A percentile compares a stretch with the other conserved stretches of the same genome.
Conservation (phyloP, 2,329 filamentous ascomycete genomes). For the Waltergamsia citrina region DNA sequence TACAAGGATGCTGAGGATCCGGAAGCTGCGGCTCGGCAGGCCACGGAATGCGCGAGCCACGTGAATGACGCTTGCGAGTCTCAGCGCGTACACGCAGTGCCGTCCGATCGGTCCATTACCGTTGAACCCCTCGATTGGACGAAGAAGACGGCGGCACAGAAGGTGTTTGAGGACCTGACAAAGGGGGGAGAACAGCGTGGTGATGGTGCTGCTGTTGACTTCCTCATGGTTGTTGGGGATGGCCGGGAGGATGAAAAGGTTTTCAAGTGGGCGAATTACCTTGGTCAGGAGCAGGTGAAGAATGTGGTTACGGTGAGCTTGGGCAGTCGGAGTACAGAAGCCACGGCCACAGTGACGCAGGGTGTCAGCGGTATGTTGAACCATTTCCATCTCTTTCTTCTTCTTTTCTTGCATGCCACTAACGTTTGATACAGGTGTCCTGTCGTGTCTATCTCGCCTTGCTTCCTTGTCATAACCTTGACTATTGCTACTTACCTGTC, state of each 20-base stretch:
- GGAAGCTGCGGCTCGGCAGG: conserved; percentile 65
- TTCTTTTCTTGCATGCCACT: conserved; percentile 1
- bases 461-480: no score
- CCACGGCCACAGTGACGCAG: conserved; percentile 75
- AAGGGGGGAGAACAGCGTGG: no score
- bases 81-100: conserved; percentile 76
- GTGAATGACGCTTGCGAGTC: conserved; percentile 89
- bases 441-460: conserved; percentile 32
- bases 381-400: background rate
- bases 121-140: conserved; percentile 83
- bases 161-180: conserved; percentile 56
- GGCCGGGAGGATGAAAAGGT: conserved; percentile 89
- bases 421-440: conserved; percentile 21
- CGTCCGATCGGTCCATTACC: conserved; percentile 68
- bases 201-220: conserved; percentile 50
- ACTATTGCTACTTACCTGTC: no score
- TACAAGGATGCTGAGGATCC: conserved; percentile 76
- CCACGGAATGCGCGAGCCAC: conserved; percentile 83
- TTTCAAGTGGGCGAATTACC: conserved; percentile 85
- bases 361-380: conserved; percentile 71
- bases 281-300: conserved; percentile 36
- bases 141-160: conserved; percentile 73
- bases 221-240: conserved; percentile 82
- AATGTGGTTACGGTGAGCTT: conserved; percentile 70
- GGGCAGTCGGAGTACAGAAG: conserved; percentile 80